Base-by-base conservation (phyloP, 2,329 filamentous ascomycete genomes). In the Paecilomyces niveus region DNA sequence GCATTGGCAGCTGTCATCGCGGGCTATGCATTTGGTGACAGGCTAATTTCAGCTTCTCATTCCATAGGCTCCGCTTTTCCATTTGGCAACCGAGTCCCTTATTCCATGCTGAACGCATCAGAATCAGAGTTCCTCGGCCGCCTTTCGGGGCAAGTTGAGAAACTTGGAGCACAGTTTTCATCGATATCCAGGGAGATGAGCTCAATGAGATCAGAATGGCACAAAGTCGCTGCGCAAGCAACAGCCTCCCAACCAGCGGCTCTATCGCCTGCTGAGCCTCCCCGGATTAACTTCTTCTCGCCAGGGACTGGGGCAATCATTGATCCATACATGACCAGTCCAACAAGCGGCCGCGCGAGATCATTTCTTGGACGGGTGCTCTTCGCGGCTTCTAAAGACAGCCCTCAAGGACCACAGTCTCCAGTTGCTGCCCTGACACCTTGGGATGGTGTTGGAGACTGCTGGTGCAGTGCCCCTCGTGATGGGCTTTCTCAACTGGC, bases 381-480 rank as follows among this genome's bases (percentile, higher is more conserved):
- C 22, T 66, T 4, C 58, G 65, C 53, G 57, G 65, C 58, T 13
- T 67, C 57, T 57, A 65, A 11, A 60, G 64, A 49, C 21, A 15
- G 58, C 15, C 57, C 64, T 56, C 65, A 56, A 55, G 53, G 65
- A 64, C 67, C 71, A 13, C 61, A 66, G 21, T 75, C 80, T 1
- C 80, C 81, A 0, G 67, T 76, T n/a, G 72, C 79, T 0, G 90
- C 89, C 0, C 79, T 96, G 1, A 70, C 74, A 1, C 75, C 79
- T 3, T 96, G 92, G 91, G 78, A 86, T 9, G 89, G 96, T 54
- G 82, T 88, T 33, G 90, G 89, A 21, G 89, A 97, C 61, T 95
- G 91, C 73, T 97, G 91, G 89, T 97, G 93, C 72, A 86, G 88
- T 3, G 73, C 77, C 9, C 69, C 72, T 55, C 81, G 78, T 0